Conservation (phyloP, 768 basidiomycete species). For the Suillus alpinus region DNA sequence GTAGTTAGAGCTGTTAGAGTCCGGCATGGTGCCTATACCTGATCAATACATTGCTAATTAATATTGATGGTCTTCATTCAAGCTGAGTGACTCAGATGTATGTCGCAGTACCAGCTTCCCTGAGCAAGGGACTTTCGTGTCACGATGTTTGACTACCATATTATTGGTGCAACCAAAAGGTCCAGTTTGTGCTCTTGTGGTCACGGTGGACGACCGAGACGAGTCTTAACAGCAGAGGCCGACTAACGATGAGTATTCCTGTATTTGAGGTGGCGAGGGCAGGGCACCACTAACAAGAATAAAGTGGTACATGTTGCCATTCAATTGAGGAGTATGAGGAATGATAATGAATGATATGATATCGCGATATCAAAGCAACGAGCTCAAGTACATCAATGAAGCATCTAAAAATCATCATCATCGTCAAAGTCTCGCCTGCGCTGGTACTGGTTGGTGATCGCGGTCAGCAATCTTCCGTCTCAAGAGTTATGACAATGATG, state of each 20-base stretch:
- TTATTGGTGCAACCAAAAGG: neutral
- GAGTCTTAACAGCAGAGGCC: neutral
- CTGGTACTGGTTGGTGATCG: slow-evolving; percentile 45
- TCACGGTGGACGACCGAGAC: neutral
- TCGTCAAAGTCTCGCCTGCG: slow-evolving; percentile 66
- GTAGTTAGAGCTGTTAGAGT: neutral
- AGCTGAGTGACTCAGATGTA: neutral
- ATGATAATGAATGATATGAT: neutral
- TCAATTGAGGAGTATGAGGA: neutral
- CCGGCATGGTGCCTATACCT: neutral
- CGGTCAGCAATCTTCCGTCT: slow-evolving; percentile 6
- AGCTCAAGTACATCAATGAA: neutral
- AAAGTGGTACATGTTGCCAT: neutral
- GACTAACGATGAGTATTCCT: too few relatives aligned
- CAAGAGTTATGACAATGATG: neutral
- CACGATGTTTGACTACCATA: neutral
- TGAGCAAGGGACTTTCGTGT: neutral
- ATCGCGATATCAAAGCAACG: neutral
- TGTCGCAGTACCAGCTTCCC: neutral
- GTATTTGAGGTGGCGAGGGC: neutral
- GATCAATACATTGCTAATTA: neutral
- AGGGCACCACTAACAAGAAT: neutral
- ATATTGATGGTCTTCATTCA: neutral
- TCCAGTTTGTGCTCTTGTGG: neutral
- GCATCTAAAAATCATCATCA: slow-evolving; percentile 50